Evolutionary conservation across 768 basidiomycete species (phyloP).

Genomic region (Tylopilus subfusipes): DNA sequence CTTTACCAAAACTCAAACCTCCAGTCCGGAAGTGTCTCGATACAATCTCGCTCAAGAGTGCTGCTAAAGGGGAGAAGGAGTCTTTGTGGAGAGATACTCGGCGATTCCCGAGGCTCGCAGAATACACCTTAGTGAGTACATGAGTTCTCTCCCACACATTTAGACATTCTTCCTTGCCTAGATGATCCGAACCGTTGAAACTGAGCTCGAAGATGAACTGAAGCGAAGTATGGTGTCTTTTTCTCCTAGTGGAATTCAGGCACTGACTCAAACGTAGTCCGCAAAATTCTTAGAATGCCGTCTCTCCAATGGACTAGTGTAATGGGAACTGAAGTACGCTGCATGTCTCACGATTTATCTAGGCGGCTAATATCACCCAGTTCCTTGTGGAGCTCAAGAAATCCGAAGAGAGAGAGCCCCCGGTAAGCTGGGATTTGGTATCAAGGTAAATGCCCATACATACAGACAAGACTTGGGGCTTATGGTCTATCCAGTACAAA

Average conservation of each 20-base stretch:
- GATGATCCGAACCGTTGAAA: conserved; percentile 66
- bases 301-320: conserved; percentile 67
- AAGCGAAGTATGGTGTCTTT: conserved; percentile 46
- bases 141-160: conserved; percentile 18
- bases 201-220: conserved; percentile 72
- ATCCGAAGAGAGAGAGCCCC: conserved; percentile 44
- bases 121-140: conserved; percentile 51
- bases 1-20: conserved; percentile 62
- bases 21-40: conserved; percentile 52
- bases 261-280: conserved; percentile 42
- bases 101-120: conserved; percentile 53
- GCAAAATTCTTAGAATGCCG: conserved; percentile 69
- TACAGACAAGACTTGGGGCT: neutral
- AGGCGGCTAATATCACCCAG: conserved; percentile 34
- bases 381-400: conserved; percentile 79
- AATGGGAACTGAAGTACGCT: conserved; percentile 63
- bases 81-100: conserved; percentile 61
- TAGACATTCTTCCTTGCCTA: conserved; percentile 25
- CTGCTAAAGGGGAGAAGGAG: conserved; percentile 63
- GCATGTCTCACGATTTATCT: neutral
- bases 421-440: conserved; percentile 58
- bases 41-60: conserved; percentile 57
- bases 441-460: conserved; percentile 46
- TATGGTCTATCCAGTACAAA: conserved; percentile 55
- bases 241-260: neutral